A percentile compares a stretch with the other conserved stretches of the same genome.
These are phyloP conservation scores for Exophiala viscosa DNA, from an alignment of 2,329 filamentous ascomycete genomes.

Conservation along the genomic window DNA sequence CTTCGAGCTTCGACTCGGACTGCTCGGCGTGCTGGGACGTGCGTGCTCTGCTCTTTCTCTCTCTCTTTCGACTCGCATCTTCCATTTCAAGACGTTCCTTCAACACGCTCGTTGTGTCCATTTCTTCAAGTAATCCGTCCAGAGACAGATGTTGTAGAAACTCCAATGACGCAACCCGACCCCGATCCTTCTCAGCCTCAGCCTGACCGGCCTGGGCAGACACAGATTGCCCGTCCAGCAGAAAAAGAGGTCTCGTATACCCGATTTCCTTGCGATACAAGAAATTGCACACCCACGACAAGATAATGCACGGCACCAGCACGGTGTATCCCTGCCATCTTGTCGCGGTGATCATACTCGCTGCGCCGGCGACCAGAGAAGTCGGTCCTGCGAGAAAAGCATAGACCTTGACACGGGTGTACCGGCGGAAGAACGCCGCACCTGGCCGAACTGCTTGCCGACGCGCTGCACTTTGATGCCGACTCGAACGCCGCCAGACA, in stretches of 20 bases:
- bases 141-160: too few relatives aligned
- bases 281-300: conserved; percentile 47
- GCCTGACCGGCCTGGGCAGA: too few relatives aligned
- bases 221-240: not conserved
- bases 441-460: conserved; percentile 23
- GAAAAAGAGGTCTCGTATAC: conserved; percentile 37
- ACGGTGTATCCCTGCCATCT: conserved; percentile 54
- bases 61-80: too few relatives aligned
- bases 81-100: too few relatives aligned
- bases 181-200: not conserved
- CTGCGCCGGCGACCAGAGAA: conserved; percentile 48
- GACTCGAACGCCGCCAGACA: conserved; percentile 41
- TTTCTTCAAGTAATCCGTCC: too few relatives aligned
- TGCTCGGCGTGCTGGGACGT: too few relatives aligned
- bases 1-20: too few relatives aligned
- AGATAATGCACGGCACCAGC: conserved; percentile 49
- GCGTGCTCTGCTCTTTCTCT: too few relatives aligned
- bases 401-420: conserved; percentile 40
- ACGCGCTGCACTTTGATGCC: conserved; percentile 34
- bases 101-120: too few relatives aligned
- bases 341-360: conserved; percentile 50
- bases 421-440: conserved; percentile 27
- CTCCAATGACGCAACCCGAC: not conserved
- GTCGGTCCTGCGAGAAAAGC: conserved; percentile 44
- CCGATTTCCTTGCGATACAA: conserved; percentile 49